Base-by-base conservation (phyloP, 2,329 filamentous ascomycete species). In the Aspergillus fructus region DNA sequence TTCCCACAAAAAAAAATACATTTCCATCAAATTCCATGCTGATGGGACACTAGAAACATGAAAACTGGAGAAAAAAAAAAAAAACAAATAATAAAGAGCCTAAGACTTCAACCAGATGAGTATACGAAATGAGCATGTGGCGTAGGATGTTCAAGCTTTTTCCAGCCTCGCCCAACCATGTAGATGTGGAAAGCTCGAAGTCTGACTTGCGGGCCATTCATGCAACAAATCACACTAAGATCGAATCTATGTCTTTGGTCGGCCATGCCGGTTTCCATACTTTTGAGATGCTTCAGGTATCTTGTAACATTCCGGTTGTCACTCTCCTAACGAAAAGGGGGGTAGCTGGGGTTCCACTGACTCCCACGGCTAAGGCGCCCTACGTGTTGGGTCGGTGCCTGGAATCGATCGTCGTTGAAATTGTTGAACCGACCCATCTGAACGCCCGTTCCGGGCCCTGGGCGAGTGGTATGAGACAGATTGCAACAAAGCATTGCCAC, bases 401-500 rank as follows among this genome's bases (percentile, higher is more conserved):
- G 61, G 49, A 71, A 71, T 40, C 74, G 68, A 19, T 77, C 75
- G 27, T 76, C 74, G 24, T 67, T 71, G 56, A 84, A 82, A 60
- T 81, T 82, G 72, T 87, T 74, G 65, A 80, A 81, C 49, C 81
- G 80, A 61, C 77, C 85, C 53, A 90, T 82, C 59, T 85, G 81
- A 59, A 88, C 82, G 19, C 90, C 89, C 64, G 87, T 84, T 30
- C 90, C 90, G 63, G 93, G 91, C 42, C 93, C 93, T 60, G 93
- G 93, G 55, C 93, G 91, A 66, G 92, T 97, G 52, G 90, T 85
- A 65, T 92, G 86, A 48, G 91, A 91, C 39, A 93, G 93, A 75
- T 97, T 97, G 78, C 91, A 96, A 80, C 96, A 99, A 54, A 99
- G 89, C 93, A 99, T 97, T 33, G 94, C 94, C 61, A 99, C 94